These are phyloP conservation scores for Chaetoscypha palmicola DNA, from an alignment of 2,329 filamentous ascomycete species.

Conservation along the genomic window DNA sequence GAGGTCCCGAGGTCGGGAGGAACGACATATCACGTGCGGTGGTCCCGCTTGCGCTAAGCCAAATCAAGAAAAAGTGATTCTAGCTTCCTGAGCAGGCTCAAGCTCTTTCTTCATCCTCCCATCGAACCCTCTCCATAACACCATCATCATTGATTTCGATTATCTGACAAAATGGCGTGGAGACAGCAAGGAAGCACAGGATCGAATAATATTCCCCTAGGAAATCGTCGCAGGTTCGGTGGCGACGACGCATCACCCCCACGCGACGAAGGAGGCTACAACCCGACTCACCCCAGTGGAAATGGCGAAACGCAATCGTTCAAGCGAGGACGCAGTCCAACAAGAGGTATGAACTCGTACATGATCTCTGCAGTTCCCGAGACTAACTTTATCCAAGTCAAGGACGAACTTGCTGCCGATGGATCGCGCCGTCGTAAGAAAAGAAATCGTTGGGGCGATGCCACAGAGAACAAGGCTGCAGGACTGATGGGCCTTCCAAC, in stretches of 20 bases:
- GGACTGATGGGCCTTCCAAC: slow-evolving; percentile 96
- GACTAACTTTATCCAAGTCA: slow-evolving; percentile 20
- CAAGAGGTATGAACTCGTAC: slow-evolving; percentile 65
- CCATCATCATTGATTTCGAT: too few species aligned
- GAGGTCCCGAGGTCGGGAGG: too few species aligned
- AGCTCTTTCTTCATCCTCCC: too few species aligned
- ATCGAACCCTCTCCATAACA: too few species aligned
- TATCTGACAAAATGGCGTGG: slow-evolving; percentile 50
- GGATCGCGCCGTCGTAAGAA: slow-evolving; percentile 89
- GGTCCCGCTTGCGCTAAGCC: too few species aligned
- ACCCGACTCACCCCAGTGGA: slow-evolving; percentile 19
- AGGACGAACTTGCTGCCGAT: slow-evolving; percentile 41
- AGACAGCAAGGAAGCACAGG: slow-evolving; percentile 82
- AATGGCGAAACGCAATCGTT: slow-evolving; percentile 24
- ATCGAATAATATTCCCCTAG: slow-evolving; percentile 95
- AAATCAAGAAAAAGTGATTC: too few species aligned
- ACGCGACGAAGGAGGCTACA: slow-evolving; percentile 26
- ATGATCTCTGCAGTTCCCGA: background rate
- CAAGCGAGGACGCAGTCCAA: slow-evolving; percentile 91
- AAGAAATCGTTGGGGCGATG: slow-evolving; percentile 97
- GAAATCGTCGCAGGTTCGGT: slow-evolving; percentile 73
- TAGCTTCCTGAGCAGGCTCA: too few species aligned
- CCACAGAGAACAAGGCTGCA: slow-evolving; percentile 95
- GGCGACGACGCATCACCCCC: slow-evolving; percentile 43
- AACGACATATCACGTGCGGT: too few species aligned